These are phyloP conservation scores for Vigna reflexopilosa DNA, from an alignment of 306 rosid genomes.

Conservation along the genomic window DNA sequence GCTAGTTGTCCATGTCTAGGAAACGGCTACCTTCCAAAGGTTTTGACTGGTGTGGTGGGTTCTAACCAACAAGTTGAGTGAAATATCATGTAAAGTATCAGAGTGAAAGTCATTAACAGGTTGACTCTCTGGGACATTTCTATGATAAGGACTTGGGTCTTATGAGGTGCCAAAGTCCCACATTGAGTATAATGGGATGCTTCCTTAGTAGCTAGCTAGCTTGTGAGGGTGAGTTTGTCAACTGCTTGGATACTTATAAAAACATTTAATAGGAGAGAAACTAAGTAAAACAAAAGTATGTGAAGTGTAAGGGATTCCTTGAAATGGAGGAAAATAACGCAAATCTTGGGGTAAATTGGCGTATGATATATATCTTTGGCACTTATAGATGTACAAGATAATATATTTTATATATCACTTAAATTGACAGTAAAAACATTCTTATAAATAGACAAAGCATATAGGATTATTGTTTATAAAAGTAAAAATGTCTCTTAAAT, in stretches of 20 bases:
- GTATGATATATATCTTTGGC: slow-evolving; percentile 6
- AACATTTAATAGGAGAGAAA: neutral
- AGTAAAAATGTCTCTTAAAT: neutral
- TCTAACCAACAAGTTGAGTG: no score
- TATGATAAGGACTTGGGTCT: no score
- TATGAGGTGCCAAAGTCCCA: no score
- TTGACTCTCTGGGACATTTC: no score
- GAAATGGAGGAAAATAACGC: slow-evolving; percentile 15
- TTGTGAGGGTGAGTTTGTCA: no score
- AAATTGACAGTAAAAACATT: neutral
- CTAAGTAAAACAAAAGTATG: slow-evolving; percentile 8
- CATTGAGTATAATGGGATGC: no score
- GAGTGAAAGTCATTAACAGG: no score
- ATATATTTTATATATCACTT: slow-evolving; percentile 2
- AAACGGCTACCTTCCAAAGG: no score
- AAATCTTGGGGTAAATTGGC: neutral
- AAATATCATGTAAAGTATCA: no score
- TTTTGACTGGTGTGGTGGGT: no score
- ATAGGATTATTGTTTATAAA: neutral
- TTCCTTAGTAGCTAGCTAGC: no score
- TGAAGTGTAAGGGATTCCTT: slow-evolving; percentile 7
- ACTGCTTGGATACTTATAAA: neutral
- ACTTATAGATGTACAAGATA: neutral
- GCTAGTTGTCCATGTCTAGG: no score
- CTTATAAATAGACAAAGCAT: neutral